Conservation (phyloP, 768 basidiomycete genomes). For the Vishniacozyma victoriae region DNA sequence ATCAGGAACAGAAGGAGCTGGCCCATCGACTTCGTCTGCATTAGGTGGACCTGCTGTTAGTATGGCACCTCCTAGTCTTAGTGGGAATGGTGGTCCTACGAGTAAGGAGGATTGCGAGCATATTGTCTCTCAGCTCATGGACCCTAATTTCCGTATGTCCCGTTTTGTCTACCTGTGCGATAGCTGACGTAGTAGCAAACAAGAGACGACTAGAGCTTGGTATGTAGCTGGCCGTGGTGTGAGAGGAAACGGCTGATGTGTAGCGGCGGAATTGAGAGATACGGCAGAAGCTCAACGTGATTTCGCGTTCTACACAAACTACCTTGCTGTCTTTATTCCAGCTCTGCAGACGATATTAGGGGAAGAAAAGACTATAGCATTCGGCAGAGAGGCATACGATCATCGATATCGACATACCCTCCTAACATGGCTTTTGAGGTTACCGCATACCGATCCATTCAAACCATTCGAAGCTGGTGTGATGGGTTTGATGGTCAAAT, state of each 20-base stretch:
- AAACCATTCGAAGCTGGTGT: conserved; percentile 62
- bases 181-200: not conserved
- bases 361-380: conserved; percentile 48
- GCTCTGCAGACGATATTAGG: conserved; percentile 30
- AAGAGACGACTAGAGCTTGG: not conserved
- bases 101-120: conserved; percentile 42
- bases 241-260: conserved; percentile 14
- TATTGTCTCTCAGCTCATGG: conserved; percentile 36
- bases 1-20: too few relatives aligned
- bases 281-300: conserved; percentile 42
- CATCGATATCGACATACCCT: conserved; percentile 74
- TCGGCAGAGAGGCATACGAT: conserved; percentile 43
- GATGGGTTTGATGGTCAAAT: conserved; percentile 72
- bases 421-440: conserved; percentile 80
- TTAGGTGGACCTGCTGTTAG: conserved; percentile 4
- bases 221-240: conserved; percentile 16
- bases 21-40: not conserved
- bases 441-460: conserved; percentile 74
- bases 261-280: conserved; percentile 41
- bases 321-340: conserved; percentile 37
- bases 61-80: conserved; percentile 24
- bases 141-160: conserved; percentile 31
- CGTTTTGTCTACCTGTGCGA: not conserved
- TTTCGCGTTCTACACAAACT: conserved; percentile 36
- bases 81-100: conserved; percentile 32